phyloP scores from a whole-genome alignment of 306 rosid species.

The Prinsepia uniflora region DNA sequence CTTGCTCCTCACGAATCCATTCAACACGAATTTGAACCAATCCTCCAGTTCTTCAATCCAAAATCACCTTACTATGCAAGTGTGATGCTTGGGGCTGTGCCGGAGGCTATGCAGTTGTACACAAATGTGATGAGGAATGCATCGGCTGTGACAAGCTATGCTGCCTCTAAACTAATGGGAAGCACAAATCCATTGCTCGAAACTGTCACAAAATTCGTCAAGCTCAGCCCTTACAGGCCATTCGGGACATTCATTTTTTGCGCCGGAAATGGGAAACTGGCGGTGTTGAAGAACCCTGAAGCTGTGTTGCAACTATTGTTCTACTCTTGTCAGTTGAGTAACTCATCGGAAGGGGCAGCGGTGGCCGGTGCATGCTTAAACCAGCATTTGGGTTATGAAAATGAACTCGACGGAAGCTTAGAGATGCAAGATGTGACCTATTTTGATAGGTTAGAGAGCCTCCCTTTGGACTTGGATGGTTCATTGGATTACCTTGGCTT shows the following conservation, averaged over 20 bases:
- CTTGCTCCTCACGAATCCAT: constrained; percentile 55
- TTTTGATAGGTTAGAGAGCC: constrained; percentile 32
- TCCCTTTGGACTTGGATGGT: constrained; percentile 38
- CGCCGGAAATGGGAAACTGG: constrained; percentile 41
- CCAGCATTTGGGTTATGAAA: constrained; percentile 41
- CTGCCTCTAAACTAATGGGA: constrained; percentile 69
- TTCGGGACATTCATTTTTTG: constrained; percentile 67
- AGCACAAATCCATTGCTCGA: constrained; percentile 57
- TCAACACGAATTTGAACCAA: constrained; percentile 12
- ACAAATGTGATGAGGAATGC: constrained; percentile 49
- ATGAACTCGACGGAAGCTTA: constrained; percentile 20
- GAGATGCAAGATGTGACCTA: constrained; percentile 33
- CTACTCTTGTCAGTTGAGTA: constrained; percentile 41
- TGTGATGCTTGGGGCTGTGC: background rate
- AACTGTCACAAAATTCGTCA: constrained; percentile 43
- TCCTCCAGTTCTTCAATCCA: constrained; percentile 35
- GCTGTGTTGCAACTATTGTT: constrained; percentile 70
- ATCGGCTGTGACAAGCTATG: constrained; percentile 46
- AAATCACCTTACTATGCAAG: background rate
- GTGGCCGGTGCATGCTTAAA: constrained; percentile 38
- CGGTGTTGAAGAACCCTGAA: constrained; percentile 48
- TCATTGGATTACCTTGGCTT: constrained; percentile 68
- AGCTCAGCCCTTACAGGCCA: constrained; percentile 74
- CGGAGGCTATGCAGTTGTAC: constrained; percentile 26
- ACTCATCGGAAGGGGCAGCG: constrained; percentile 17